Evolutionary conservation across 23 red algal genomes (phyloP), one percentile per base, ranked within the genome.

Genomic region (Gracilaria domingensis): DNA sequence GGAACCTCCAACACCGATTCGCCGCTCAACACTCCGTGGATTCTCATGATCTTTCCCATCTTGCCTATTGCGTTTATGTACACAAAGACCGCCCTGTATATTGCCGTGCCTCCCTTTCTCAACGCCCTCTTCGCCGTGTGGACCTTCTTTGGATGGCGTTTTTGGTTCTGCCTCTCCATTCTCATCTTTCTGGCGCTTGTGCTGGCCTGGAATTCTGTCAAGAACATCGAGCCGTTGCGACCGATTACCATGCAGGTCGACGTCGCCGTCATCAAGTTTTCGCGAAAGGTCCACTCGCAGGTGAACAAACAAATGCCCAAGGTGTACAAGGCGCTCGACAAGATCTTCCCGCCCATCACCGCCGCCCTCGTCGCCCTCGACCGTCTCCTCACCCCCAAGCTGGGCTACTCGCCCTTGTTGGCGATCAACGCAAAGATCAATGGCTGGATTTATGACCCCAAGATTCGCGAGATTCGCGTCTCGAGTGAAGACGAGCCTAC

Each of bases 21-120:
- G 12, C 86, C 94, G 24, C 83, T 96, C 65, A 93, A 96, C 72
- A 90, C 81, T 4, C 94, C 94, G 26, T 96, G 80, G 80, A 66
- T 96, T 54, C 82, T 96, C 34, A 24, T 96, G 78, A 78, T 88
- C 30, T 89, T 90, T 37, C 94, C 94, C 36, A 61, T 96, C 12
- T 16, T 91, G 65, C 94, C 94, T 1, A 84, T 96, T 42, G 94
- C 83, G 26, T 81, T 91, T 39, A 92, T 96, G 94, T 91, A 91
- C 54, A 81, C 75, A 40, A 91, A 87, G 83, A 96, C 94, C 39
- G 82, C 82, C 16, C 28, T 91, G 42, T 62, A 51, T 25, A 72
- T 93, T 57, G 40, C 80, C 14, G 35, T 90, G 47, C 94, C 94
- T 3, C 82, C 81, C 17, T 48, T 84, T 17, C 36, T 67, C 20